Evolutionary conservation across 192 early-diverging fungal genomes (phyloP).

Genomic region (Backusella sp.): DNA sequence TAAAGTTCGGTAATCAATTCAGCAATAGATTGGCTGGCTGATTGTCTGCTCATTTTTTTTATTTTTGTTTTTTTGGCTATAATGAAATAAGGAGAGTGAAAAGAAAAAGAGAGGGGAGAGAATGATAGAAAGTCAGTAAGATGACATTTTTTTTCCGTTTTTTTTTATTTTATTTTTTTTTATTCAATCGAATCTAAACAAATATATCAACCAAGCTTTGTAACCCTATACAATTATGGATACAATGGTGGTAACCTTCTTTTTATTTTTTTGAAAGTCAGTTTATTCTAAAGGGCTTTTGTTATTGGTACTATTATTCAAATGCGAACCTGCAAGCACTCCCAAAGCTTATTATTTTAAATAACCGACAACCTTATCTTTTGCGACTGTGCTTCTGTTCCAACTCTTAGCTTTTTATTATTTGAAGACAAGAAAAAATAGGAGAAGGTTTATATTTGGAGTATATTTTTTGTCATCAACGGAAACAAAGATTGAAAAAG

Average conservation of each 20-base stretch:
- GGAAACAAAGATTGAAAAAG: background rate
- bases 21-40: conserved; percentile 16
- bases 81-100: background rate
- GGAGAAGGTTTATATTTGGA: background rate
- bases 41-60: background rate
- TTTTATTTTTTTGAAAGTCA: conserved; percentile 1
- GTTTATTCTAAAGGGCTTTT: background rate
- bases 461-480: background rate
- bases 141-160: background rate
- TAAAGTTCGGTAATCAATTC: conserved; percentile 30
- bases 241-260: background rate
- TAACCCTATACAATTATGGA: background rate
- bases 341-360: background rate
- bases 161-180: background rate
- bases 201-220: background rate
- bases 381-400: background rate
- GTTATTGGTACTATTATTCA: background rate
- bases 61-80: background rate
- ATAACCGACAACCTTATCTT: background rate
- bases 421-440: background rate
- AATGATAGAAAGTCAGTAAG: background rate
- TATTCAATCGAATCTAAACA: conserved; percentile 1
- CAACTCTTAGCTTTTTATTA: background rate
- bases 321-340: background rate
- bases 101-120: background rate